Evolutionary conservation across 164 flowering plant genomes (phyloP).

Genomic region (Aristolochia californica): DNA sequence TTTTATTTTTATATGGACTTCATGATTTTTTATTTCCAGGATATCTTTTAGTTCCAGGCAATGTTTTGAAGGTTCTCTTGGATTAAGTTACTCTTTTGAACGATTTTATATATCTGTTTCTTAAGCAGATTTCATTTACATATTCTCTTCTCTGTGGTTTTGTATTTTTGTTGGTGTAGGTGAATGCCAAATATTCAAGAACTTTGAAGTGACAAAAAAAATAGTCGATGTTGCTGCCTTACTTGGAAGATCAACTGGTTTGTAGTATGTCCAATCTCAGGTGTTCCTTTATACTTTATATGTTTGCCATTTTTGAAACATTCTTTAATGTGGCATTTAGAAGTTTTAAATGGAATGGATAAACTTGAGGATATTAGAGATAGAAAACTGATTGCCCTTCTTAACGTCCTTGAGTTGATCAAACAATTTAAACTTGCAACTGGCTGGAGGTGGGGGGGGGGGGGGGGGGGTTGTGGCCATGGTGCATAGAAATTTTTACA

Average conservation of each 20-base stretch:
- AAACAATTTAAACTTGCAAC: neutral
- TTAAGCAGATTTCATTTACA: neutral
- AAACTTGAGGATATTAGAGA: too few relatives aligned
- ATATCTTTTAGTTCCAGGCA: too few relatives aligned
- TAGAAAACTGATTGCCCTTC: too few relatives aligned
- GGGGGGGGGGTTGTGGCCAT: too few relatives aligned
- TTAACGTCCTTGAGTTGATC: neutral
- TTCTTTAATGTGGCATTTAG: too few relatives aligned
- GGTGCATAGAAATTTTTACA: too few relatives aligned
- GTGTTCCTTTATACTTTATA: constrained; percentile 6
- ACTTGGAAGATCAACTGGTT: constrained; percentile 47
- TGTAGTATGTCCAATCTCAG: constrained; percentile 12
- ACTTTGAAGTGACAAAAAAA: constrained; percentile 26
- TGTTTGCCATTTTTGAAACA: too few relatives aligned
- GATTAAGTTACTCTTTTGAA: neutral
- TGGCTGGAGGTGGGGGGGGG: too few relatives aligned
- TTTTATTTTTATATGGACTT: too few relatives aligned
- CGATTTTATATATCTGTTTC: neutral
- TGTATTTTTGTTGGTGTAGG: constrained; percentile 20
- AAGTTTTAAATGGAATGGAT: too few relatives aligned
- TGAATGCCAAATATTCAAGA: constrained; percentile 25
- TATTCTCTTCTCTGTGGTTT: neutral
- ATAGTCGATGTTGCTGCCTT: constrained; percentile 35
- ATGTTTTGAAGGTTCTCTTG: too few relatives aligned
- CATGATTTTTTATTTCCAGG: too few relatives aligned